phyloP scores from a whole-genome alignment of 768 basidiomycete species.

The Tricholoma sp. region DNA sequence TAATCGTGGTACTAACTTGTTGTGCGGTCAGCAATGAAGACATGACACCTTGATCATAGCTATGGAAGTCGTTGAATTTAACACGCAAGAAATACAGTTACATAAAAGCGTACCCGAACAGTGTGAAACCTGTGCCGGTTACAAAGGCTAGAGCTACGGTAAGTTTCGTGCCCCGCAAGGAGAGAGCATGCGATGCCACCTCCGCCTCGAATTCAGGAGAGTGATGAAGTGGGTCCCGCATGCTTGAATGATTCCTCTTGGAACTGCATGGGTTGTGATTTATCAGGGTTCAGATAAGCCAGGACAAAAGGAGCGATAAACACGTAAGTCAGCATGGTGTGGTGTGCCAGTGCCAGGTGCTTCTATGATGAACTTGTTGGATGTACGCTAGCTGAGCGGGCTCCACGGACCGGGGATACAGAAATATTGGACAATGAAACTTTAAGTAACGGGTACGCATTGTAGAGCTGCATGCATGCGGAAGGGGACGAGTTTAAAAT shows the following conservation, averaged over 20 bases:
- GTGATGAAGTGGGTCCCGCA: constrained; percentile 6
- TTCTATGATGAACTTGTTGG: neutral
- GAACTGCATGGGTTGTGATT: neutral
- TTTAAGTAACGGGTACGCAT: too few relatives aligned
- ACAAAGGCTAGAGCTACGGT: constrained; percentile 50
- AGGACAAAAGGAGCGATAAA: neutral
- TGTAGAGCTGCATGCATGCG: too few relatives aligned
- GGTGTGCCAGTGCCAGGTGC: neutral
- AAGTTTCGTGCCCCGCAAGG: constrained; percentile 37
- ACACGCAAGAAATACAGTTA: neutral
- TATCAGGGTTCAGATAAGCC: neutral
- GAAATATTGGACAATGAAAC: too few relatives aligned
- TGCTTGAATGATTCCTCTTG: neutral
- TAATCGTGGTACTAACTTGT: constrained; percentile 27
- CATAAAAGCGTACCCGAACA: constrained; percentile 42
- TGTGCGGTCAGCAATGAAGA: constrained; percentile 55
- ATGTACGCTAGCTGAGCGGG: neutral
- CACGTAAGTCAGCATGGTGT: neutral
- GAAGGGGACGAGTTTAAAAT: too few relatives aligned
- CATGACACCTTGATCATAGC: constrained; percentile 72
- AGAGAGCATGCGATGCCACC: constrained; percentile 26
- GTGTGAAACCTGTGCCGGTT: constrained; percentile 54
- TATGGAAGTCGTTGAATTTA: constrained; percentile 12
- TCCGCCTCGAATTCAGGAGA: constrained; percentile 27
- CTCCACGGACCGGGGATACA: neutral